phyloP scores from a whole-genome alignment of 169 alveolate genomes.

The Fabrea salina region DNA sequence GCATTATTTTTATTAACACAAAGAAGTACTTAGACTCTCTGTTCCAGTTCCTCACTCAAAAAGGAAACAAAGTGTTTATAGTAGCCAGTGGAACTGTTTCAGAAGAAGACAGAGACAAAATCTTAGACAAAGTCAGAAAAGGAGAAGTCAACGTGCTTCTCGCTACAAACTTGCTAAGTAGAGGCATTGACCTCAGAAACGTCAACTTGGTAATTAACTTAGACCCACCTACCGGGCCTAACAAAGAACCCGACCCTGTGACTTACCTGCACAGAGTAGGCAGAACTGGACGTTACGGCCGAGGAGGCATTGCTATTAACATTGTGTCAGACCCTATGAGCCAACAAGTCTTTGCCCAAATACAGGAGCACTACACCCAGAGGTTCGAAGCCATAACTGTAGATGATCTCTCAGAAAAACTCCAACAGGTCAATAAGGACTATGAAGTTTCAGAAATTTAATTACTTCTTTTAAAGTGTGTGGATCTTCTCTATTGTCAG shows the following conservation, averaged over 20 bases:
- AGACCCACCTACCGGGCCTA: conserved; percentile 47
- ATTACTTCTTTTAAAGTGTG: not conserved
- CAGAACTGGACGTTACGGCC: conserved; percentile 97
- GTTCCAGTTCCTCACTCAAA: conserved; percentile 1
- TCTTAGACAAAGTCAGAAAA: conserved; percentile 53
- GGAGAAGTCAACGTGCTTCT: conserved; percentile 58
- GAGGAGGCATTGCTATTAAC: conserved; percentile 94
- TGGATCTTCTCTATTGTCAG: not conserved
- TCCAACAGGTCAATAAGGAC: not conserved
- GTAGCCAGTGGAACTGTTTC: conserved; percentile 51
- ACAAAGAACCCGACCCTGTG: conserved; percentile 45
- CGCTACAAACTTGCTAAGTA: conserved; percentile 73
- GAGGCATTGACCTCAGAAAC: conserved; percentile 77
- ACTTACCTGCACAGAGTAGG: conserved; percentile 97
- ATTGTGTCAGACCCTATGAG: conserved; percentile 45
- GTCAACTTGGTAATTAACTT: conserved; percentile 67
- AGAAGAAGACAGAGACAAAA: conserved; percentile 44
- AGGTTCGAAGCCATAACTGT: not conserved
- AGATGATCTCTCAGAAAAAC: conserved; percentile 17
- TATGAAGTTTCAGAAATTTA: conserved; percentile 10
- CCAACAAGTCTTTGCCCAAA: not conserved
- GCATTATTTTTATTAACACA: conserved; percentile 57
- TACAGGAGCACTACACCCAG: conserved; percentile 19
- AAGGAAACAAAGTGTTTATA: conserved; percentile 33
- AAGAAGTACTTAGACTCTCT: conserved; percentile 37